Evolutionary conservation across 306 rosid species (phyloP).

Genomic region (Geum urbanum): DNA sequence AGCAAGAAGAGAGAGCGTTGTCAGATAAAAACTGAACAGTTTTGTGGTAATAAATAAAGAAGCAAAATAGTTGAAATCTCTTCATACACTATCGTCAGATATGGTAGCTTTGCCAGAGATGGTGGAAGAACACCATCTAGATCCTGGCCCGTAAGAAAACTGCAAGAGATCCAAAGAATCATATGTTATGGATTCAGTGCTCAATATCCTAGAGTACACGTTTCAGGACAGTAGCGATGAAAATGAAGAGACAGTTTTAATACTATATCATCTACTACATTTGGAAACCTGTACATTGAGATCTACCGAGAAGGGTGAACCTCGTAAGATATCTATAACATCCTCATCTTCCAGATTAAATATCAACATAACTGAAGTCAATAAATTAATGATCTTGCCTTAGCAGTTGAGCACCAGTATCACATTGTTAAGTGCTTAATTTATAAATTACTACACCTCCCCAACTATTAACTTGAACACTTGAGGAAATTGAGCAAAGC

Average conservation of each 20-base stretch:
- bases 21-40: not conserved
- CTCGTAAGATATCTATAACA: not conserved
- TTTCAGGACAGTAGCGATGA: not conserved
- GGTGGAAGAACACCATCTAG: conserved; percentile 37
- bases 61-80: not conserved
- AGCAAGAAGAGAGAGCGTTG: not conserved
- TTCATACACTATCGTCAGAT: conserved; percentile 19
- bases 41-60: not conserved
- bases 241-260: not conserved
- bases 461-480: not conserved
- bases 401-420: not conserved
- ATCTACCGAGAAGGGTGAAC: not conserved
- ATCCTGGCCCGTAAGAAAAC: conserved; percentile 15
- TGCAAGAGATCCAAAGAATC: conserved; percentile 6
- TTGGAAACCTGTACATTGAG: not conserved
- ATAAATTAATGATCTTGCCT: not conserved
- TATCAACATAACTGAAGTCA: not conserved
- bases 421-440: not conserved
- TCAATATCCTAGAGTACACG: not conserved
- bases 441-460: not conserved
- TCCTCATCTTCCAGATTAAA: not conserved
- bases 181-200: not conserved
- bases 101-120: conserved; percentile 22
- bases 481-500: not conserved
- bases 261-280: not conserved